Evolutionary conservation across 805 yeast species (phyloP).

Genomic region (Candida vaughaniae): DNA sequence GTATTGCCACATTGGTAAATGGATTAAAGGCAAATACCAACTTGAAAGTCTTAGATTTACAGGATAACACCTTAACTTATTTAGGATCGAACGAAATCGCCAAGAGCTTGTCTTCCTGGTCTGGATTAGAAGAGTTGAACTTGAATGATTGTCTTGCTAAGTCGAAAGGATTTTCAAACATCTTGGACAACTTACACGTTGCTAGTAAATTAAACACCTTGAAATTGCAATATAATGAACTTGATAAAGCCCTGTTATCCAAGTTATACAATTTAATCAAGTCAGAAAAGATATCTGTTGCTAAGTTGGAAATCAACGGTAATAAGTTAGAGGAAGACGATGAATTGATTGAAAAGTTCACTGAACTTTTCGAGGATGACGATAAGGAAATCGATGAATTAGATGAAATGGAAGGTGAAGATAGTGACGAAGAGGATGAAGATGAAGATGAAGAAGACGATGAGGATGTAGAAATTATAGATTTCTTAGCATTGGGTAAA

Average conservation of each 20-base stretch:
- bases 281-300: constrained; percentile 55
- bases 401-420: constrained; percentile 88
- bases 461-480: constrained; percentile 44
- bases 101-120: constrained; percentile 58
- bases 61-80: constrained; percentile 90
- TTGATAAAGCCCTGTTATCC: constrained; percentile 63
- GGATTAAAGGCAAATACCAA: constrained; percentile 66
- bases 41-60: constrained; percentile 75
- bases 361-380: constrained; percentile 59
- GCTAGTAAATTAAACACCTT: constrained; percentile 50
- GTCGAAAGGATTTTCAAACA: constrained; percentile 64
- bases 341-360: constrained; percentile 60
- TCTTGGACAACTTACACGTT: constrained; percentile 48
- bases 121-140: constrained; percentile 68
- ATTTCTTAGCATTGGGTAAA: constrained; percentile 47
- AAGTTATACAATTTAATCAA: constrained; percentile 53
- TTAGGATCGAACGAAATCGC: constrained; percentile 58
- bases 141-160: constrained; percentile 88
- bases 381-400: constrained; percentile 83
- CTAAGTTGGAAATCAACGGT: constrained; percentile 83
- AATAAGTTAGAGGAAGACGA: constrained; percentile 90
- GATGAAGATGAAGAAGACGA: constrained; percentile 57
- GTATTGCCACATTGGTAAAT: constrained; percentile 63
- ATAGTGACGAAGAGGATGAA: constrained; percentile 67
- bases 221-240: constrained; percentile 86